These are phyloP conservation scores for Ceriops tagal DNA, from an alignment of 345 rosid genomes.

Conservation along the genomic window DNA sequence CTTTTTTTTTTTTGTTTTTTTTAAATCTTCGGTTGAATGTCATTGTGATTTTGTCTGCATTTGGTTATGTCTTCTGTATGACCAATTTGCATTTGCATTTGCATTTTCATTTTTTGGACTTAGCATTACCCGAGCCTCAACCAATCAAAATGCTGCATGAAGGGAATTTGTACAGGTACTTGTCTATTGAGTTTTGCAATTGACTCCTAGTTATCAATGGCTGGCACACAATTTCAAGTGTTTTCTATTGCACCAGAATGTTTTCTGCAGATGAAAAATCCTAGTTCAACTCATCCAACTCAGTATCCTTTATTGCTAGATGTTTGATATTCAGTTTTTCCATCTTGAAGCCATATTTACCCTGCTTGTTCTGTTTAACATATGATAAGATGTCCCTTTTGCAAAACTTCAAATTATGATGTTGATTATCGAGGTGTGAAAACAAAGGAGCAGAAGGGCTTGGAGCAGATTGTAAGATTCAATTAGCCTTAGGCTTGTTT, in stretches of 20 bases:
- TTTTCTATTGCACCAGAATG: slow-evolving; percentile 60
- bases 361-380: slow-evolving; percentile 48
- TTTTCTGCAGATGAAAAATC: slow-evolving; percentile 98
- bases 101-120: slow-evolving; percentile 8
- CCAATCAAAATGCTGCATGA: slow-evolving; percentile 90
- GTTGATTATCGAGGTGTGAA: slow-evolving; percentile 94
- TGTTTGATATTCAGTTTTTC: slow-evolving; percentile 7
- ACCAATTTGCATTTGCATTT: slow-evolving; percentile 5
- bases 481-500: slow-evolving; percentile 6
- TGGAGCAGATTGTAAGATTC: slow-evolving; percentile 85
- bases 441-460: slow-evolving; percentile 92
- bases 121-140: slow-evolving; percentile 96
- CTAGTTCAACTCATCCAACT: slow-evolving; percentile 81
- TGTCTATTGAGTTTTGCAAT: slow-evolving; percentile 1
- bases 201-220: background rate
- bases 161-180: slow-evolving; percentile 96
- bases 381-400: slow-evolving; percentile 78
- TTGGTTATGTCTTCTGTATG: background rate
- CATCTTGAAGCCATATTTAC: slow-evolving; percentile 2
- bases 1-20: background rate
- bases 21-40: too few relatives aligned
- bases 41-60: too few relatives aligned
- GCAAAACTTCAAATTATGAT: slow-evolving; percentile 93
- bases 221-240: slow-evolving; percentile 15
- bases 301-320: slow-evolving; percentile 78